Conservation (phyloP, 2,329 filamentous ascomycete species). For the Penicillium sp. region DNA sequence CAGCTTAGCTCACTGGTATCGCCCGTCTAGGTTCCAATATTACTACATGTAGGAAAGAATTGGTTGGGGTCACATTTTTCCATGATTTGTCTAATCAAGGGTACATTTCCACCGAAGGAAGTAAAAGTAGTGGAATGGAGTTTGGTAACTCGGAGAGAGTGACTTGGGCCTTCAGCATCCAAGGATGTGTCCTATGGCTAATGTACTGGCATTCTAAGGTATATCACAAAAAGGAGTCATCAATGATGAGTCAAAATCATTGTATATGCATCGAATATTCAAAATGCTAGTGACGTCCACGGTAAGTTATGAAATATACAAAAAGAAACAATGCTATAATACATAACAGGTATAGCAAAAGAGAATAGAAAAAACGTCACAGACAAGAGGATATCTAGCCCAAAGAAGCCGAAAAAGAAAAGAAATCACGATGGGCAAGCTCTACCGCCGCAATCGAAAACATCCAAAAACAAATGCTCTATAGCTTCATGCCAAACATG, state of each 20-base stretch:
- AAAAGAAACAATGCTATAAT: constrained; percentile 12
- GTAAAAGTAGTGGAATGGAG: too few relatives aligned
- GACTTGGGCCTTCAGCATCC: too few relatives aligned
- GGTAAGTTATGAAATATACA: constrained; percentile 1
- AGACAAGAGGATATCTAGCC: constrained; percentile 23
- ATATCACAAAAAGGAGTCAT: not conserved
- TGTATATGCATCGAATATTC: not conserved
- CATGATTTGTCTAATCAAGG: too few relatives aligned
- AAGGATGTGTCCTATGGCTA: too few relatives aligned
- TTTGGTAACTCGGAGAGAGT: too few relatives aligned
- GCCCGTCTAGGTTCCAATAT: too few relatives aligned
- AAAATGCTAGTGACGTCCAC: not conserved
- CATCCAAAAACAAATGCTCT: not conserved
- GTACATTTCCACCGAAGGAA: too few relatives aligned
- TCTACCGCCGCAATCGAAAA: constrained; percentile 5
- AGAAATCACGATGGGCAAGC: not conserved
- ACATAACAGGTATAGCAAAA: constrained; percentile 13
- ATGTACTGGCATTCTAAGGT: too few relatives aligned
- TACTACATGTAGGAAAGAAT: too few relatives aligned
- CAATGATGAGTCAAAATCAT: not conserved
- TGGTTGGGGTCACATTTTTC: too few relatives aligned
- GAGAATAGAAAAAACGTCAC: constrained; percentile 16
- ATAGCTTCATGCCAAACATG: constrained; percentile 89
- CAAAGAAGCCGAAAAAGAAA: constrained; percentile 6
- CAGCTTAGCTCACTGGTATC: too few relatives aligned